A percentile compares a stretch with the other conserved stretches of the same genome.
phyloP scores from a whole-genome alignment of 2,329 filamentous ascomycete genomes.

The Alternaria sp. region DNA sequence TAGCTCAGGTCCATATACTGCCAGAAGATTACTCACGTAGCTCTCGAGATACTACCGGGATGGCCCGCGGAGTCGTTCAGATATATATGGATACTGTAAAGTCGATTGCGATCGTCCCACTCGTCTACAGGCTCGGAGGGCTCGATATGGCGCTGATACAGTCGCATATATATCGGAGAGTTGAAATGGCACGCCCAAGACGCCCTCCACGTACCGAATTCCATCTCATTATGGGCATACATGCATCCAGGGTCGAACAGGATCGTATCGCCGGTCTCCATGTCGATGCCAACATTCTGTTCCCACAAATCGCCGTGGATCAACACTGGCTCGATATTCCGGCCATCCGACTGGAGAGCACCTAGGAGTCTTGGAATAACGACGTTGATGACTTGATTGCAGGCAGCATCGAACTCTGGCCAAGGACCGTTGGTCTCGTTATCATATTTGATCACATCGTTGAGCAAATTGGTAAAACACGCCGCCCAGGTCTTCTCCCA shows the following conservation, averaged over 20 bases:
- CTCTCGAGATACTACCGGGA: not conserved
- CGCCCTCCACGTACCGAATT: not conserved
- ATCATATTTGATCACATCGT: not conserved
- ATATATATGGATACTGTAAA: not conserved
- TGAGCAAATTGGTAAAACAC: not conserved
- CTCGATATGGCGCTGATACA: not conserved
- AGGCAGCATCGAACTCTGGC: not conserved
- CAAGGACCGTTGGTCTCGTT: not conserved
- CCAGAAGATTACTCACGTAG: not conserved
- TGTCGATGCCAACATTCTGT: not conserved
- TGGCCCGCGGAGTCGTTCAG: not conserved
- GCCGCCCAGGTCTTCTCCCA: not conserved
- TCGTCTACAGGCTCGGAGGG: not conserved
- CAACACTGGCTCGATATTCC: not conserved
- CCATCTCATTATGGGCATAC: not conserved
- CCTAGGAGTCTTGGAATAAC: not conserved
- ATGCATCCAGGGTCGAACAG: not conserved
- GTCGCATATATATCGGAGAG: not conserved
- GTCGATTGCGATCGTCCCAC: not conserved
- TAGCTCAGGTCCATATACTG: not conserved
- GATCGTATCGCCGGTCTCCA: not conserved
- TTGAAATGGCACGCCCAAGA: not conserved
- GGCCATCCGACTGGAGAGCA: not conserved
- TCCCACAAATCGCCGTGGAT: not conserved
- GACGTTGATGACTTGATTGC: not conserved